Base-by-base conservation (phyloP, 768 basidiomycete species). In the Mycena crocata region DNA sequence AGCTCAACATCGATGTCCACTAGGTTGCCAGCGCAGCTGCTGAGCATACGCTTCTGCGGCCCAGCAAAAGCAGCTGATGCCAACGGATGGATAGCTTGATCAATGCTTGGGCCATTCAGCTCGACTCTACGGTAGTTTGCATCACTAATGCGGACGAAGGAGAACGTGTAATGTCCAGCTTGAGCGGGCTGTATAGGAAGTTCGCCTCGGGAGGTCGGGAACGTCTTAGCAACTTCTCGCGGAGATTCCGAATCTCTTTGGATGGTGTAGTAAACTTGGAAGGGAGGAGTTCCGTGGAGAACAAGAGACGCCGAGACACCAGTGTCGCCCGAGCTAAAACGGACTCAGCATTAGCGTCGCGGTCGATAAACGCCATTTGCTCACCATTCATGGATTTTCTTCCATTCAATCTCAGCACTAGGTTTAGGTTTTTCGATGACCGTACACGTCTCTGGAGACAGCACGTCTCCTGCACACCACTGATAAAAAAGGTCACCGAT, bases 341-440 rank as follows among this genome's bases (percentile, higher is more conserved):
- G 44, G 45, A 30, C 68, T 63, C 23, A 63, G 51, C 58, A 48
- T 67, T 26, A 44, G 44, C 37, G n/a, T 51, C 26, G 19, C 2
- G 32, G 24, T 32, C 21, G 39, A 44, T 19, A 49, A 55, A 5
- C 62, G 35, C 56, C 8, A 28, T 28, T 40, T 42, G 26, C 82
- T 70, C 69, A 94, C 95, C 95, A 96, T 82, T 96, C 95, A 66
- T 95, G 93, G 64, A 96, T 92, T 54, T 90, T 90, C 71, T 90
- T 93, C 89, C 94, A 95, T 78, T 91, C 87, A 64, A 97, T 93
- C 72, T 96, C 91, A 26, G 94, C 93, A 4, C 87, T 89, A 3
- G 96, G 96, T 32, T 85, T 73, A 5, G 94, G 93, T 68, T 87
- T 85, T 75, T 95, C 89, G 31, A 91, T 78, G 3, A 96, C 93